Evolutionary conservation across 1,284 basidiomycete species (phyloP).

Genomic region (Grifola frondosa): DNA sequence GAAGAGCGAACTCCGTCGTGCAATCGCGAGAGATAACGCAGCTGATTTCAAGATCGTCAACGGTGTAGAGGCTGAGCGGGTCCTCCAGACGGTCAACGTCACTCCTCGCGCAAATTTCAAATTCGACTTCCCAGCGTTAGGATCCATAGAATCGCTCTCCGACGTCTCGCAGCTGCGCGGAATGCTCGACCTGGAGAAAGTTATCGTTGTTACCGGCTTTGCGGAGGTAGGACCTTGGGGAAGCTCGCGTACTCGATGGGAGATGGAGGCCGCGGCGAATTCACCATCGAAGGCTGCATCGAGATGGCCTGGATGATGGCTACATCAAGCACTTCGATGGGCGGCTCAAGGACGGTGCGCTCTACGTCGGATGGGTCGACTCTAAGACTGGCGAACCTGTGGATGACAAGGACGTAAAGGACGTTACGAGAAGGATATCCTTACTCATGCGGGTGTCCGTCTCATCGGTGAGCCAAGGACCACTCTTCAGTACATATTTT

Average conservation of each 20-base stretch:
- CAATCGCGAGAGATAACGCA: conserved; percentile 91
- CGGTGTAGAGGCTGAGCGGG: conserved; percentile 89
- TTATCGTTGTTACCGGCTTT: conserved; percentile 91
- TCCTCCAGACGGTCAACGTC: conserved; percentile 91
- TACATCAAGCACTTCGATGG: conserved; percentile 98
- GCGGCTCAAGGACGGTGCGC: conserved; percentile 85
- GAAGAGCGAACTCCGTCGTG: conserved; percentile 90
- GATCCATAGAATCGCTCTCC: conserved; percentile 62
- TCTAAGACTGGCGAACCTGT: conserved; percentile 94
- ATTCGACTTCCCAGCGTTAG: conserved; percentile 88
- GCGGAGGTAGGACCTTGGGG: conserved; percentile 99
- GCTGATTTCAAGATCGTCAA: conserved; percentile 93
- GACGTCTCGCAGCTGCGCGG: conserved; percentile 81
- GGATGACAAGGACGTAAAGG: conserved; percentile 95
- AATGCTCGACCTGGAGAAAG: conserved; percentile 92
- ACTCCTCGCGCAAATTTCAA: conserved; percentile 97
- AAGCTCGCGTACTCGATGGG: conserved; percentile 97
- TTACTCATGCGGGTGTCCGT: conserved; percentile 92
- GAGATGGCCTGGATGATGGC: conserved; percentile 99
- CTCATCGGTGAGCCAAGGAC: conserved; percentile 82
- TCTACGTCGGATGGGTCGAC: conserved; percentile 98
- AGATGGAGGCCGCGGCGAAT: conserved; percentile 96
- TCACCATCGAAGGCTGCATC: conserved; percentile 96
- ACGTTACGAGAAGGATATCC: conserved; percentile 93
- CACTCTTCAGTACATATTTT: no score